phyloP scores from a whole-genome alignment of 2,329 filamentous ascomycete species.

The Xylariales sp. region DNA sequence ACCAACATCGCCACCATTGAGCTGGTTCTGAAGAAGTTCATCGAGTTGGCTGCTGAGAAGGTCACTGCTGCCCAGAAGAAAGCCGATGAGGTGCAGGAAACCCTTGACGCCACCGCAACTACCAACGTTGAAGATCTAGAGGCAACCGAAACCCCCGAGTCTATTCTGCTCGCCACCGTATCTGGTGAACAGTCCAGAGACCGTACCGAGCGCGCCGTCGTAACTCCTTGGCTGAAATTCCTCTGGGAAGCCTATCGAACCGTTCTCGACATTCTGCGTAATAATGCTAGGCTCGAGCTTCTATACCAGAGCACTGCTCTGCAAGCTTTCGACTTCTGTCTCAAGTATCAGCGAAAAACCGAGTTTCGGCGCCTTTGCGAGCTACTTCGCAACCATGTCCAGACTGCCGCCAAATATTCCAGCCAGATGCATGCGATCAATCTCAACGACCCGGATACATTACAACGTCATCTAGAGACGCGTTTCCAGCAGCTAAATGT shows the following conservation, averaged over 20 bases:
- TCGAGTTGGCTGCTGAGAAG: conserved; percentile 95
- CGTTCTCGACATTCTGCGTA: conserved; percentile 97
- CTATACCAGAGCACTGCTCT: conserved; percentile 99
- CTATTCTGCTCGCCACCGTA: conserved; percentile 95
- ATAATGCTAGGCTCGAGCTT: conserved; percentile 96
- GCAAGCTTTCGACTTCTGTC: conserved; percentile 98
- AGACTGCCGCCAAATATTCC: conserved; percentile 99
- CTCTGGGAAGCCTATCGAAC: conserved; percentile 99
- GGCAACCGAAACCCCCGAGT: conserved; percentile 96
- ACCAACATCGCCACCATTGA: conserved; percentile 98
- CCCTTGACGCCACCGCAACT: conserved; percentile 79
- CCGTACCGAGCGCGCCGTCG: conserved; percentile 96
- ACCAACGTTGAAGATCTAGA: conserved; percentile 93
- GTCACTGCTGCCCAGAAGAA: conserved; percentile 95
- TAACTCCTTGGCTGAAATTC: conserved; percentile 99
- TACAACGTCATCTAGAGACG: conserved; percentile 96
- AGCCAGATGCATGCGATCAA: conserved; percentile 99
- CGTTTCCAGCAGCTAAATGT: conserved; percentile 99
- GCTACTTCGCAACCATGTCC: conserved; percentile 96
- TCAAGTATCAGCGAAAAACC: conserved; percentile 98
- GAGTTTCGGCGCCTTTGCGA: conserved; percentile 99
- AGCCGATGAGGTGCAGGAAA: conserved; percentile 93
- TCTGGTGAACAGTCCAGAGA: conserved; percentile 98
- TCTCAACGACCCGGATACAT: conserved; percentile 94
- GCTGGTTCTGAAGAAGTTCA: conserved; percentile 97